Percentiles rank a stretch among this genome's conserved stretches.
phyloP scores from a whole-genome alignment of 768 basidiomycete genomes.

The Hypholoma fasciculare region DNA sequence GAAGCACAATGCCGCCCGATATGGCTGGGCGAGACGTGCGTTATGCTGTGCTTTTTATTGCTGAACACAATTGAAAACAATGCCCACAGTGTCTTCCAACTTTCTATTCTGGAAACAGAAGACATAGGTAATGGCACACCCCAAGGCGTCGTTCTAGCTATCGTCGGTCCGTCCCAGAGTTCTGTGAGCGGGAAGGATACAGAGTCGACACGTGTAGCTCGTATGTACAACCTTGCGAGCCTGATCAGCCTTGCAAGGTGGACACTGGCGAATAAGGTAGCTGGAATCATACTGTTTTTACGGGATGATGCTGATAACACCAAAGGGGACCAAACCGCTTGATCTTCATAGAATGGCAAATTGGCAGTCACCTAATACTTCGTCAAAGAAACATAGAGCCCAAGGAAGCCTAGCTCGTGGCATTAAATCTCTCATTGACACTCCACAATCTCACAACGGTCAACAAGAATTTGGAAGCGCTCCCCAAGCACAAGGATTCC shows the following conservation, averaged over 20 bases:
- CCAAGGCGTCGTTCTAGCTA: conserved; percentile 75
- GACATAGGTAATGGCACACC: conserved; percentile 48
- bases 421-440: conserved; percentile 58
- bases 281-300: background rate
- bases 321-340: conserved; percentile 59
- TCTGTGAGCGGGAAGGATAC: conserved; percentile 46
- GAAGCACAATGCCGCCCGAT: conserved; percentile 69
- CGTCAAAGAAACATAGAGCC: conserved; percentile 49
- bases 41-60: background rate
- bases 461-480: background rate
- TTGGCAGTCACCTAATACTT: conserved; percentile 50
- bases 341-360: conserved; percentile 53
- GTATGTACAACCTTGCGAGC: conserved; percentile 85
- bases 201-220: conserved; percentile 55
- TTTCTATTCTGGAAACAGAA: conserved; percentile 73
- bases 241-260: conserved; percentile 75
- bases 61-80: background rate
- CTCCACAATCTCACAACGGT: conserved; percentile 4
- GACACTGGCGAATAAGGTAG: conserved; percentile 67
- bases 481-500: background rate
- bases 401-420: conserved; percentile 63
- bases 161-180: conserved; percentile 66
- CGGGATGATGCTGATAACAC: conserved; percentile 1
- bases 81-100: conserved; percentile 64
- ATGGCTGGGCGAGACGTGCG: conserved; percentile 80